phyloP scores from a whole-genome alignment of 352 stramenopile species.

The Globisporangium mamillatum region DNA sequence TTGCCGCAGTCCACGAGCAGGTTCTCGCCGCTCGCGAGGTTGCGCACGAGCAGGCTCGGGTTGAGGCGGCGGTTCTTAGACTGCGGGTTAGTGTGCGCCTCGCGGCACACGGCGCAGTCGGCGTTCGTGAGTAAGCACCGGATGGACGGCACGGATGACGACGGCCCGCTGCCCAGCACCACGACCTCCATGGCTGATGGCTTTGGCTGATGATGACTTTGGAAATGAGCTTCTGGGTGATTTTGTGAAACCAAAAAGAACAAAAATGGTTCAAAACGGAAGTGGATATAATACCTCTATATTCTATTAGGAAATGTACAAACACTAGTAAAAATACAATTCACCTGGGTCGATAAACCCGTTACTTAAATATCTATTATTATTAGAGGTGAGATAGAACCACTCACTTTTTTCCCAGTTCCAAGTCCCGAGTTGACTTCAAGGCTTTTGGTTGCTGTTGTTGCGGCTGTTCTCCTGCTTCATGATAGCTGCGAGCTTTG shows the following conservation, averaged over 20 bases:
- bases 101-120: slow-evolving; percentile 57
- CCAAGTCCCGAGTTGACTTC: background rate
- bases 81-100: slow-evolving; percentile 58
- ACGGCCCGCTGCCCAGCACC: slow-evolving; percentile 80
- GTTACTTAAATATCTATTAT: background rate
- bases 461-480: background rate
- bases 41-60: slow-evolving; percentile 72
- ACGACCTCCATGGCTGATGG: slow-evolving; percentile 60
- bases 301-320: background rate
- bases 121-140: slow-evolving; percentile 58
- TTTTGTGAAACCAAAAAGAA: background rate
- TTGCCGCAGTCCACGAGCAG: slow-evolving; percentile 88
- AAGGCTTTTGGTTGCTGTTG: background rate
- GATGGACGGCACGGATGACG: slow-evolving; percentile 76
- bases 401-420: background rate
- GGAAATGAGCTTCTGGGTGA: background rate
- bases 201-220: background rate
- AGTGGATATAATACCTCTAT: background rate
- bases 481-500: background rate
- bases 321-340: background rate
- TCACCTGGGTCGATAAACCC: background rate
- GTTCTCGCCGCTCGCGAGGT: slow-evolving; percentile 37
- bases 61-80: slow-evolving; percentile 83
- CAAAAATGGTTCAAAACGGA: background rate
- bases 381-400: background rate